Conservation (phyloP, 495 filamentous ascomycete species). For the Aspergillus homomorphus region DNA sequence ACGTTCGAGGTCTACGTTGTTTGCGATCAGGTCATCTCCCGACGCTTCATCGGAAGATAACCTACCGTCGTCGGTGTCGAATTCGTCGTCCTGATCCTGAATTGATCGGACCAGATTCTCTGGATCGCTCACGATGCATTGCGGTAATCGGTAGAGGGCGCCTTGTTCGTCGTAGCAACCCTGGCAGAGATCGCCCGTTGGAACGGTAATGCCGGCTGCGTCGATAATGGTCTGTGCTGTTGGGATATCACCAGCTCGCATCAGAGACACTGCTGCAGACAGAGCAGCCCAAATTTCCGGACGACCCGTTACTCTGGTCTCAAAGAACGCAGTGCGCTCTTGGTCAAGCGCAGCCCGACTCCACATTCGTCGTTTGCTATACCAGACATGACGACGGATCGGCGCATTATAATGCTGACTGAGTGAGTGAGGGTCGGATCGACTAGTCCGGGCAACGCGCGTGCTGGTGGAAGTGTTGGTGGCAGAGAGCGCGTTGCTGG, state of each 20-base stretch:
- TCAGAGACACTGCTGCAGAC: constrained; percentile 58
- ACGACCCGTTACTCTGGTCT: constrained; percentile 75
- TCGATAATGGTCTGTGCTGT: constrained; percentile 76
- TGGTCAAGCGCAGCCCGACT: constrained; percentile 46
- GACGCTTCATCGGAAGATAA: constrained; percentile 42
- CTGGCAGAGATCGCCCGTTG: constrained; percentile 65
- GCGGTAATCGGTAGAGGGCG: constrained; percentile 70
- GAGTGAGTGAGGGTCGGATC: constrained; percentile 24
- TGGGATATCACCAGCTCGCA: constrained; percentile 57
- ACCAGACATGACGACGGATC: constrained; percentile 49
- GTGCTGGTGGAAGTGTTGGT: constrained; percentile 14
- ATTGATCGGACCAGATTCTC: constrained; percentile 56
- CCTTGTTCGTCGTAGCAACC: constrained; percentile 79
- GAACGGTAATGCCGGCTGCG: constrained; percentile 76
- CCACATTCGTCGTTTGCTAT: constrained; percentile 51
- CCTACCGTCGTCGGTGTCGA: constrained; percentile 48
- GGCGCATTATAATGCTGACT: constrained; percentile 51
- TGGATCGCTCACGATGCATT: constrained; percentile 74
- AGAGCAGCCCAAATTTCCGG: constrained; percentile 77
- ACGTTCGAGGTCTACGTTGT: constrained; percentile 46
- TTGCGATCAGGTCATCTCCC: constrained; percentile 45
- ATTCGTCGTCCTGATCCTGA: constrained; percentile 36
- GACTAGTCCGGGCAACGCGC: constrained; percentile 17
- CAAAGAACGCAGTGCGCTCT: constrained; percentile 68
- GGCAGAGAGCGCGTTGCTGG: constrained; percentile 14